Evolutionary conservation across 2,329 filamentous ascomycete species (phyloP).

Genomic region (Erysiphe pulchra): DNA sequence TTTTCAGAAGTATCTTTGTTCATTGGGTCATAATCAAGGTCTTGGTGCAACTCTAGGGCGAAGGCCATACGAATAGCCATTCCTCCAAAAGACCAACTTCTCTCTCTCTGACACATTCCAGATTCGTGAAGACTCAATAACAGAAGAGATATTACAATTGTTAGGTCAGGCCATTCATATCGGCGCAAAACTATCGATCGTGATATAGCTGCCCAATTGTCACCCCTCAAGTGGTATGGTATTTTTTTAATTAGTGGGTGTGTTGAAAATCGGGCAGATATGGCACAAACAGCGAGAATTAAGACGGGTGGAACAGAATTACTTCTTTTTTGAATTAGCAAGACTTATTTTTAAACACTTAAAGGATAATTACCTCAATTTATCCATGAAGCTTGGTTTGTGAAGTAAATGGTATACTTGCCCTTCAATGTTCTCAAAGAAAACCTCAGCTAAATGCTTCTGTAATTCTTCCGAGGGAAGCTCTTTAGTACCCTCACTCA

Average conservation of each 20-base stretch:
- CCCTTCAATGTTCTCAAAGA: slow-evolving; percentile 87
- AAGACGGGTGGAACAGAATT: slow-evolving; percentile 71
- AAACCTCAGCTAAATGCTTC: slow-evolving; percentile 78
- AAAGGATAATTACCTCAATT: slow-evolving; percentile 30
- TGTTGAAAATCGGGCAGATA: slow-evolving; percentile 82
- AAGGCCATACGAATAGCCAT: slow-evolving; percentile 95
- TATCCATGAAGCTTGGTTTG: slow-evolving; percentile 91
- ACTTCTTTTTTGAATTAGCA: slow-evolving; percentile 21
- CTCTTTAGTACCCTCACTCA: slow-evolving; percentile 60
- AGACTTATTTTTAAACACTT: not conserved
- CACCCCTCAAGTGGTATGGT: slow-evolving; percentile 65
- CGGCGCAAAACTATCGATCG: slow-evolving; percentile 64
- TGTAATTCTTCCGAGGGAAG: slow-evolving; percentile 71
- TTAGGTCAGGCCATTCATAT: slow-evolving; percentile 90
- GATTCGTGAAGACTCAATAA: slow-evolving; percentile 85
- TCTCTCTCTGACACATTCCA: slow-evolving; percentile 82
- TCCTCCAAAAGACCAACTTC: slow-evolving; percentile 87
- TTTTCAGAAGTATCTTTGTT: slow-evolving; percentile 34
- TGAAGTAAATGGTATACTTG: slow-evolving; percentile 87
- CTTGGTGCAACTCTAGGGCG: slow-evolving; percentile 76
- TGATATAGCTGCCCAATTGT: slow-evolving; percentile 75
- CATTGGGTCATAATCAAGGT: slow-evolving; percentile 59
- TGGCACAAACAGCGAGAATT: slow-evolving; percentile 77
- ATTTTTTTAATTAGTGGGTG: slow-evolving; percentile 50
- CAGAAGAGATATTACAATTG: slow-evolving; percentile 72